Evolutionary conservation across 106 monocot species (phyloP), one percentile per base, ranked within the genome.

Genomic region (Chionographis japonica): DNA sequence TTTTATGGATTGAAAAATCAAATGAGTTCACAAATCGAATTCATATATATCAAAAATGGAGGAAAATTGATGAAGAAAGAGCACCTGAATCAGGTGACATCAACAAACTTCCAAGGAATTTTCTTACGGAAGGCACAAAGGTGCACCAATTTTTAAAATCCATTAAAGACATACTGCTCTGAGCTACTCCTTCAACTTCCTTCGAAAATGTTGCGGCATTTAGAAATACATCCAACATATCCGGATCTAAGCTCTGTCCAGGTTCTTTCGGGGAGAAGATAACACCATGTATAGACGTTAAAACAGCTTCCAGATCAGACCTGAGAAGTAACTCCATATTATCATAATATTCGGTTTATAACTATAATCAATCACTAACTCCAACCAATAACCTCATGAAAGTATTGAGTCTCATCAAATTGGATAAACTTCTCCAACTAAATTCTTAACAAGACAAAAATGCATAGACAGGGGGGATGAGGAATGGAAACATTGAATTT

Each of bases 131-230:
- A 55, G 97, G 97, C 8, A 89, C 18, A 63, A 75, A 46, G 41
- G 41, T 80, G 66, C 86, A 92, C 97, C 92, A 98, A 60, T 62
- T 83, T 64, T 73, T 90, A 75, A 98, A 90, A 75, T 98, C 86
- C 54, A 42, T 54, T 50, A 81, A 70, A 35, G 89, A 85, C 90
- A 98, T 85, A 64, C 60, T 60, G 40, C 60, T 61, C 59, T 71
- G 82, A 55, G 56, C 13, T 8, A 9, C 50, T 60, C 77, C 77
- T 75, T 81, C 77, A 73, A 38, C 71, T 75, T 75, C 61, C 43
- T 79, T 75, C 42, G 88, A 81, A 82, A 91, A 91, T 49, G 63
- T 63, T 67, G 91, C 82, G 43, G 78, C 72, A 67, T 72, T 85
- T 16, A 92, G 52, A 81, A 87, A 92, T 77, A 71, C 75, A 68